These are phyloP conservation scores for Agrocybe pediades DNA, from an alignment of 768 basidiomycete genomes.

Conservation along the genomic window DNA sequence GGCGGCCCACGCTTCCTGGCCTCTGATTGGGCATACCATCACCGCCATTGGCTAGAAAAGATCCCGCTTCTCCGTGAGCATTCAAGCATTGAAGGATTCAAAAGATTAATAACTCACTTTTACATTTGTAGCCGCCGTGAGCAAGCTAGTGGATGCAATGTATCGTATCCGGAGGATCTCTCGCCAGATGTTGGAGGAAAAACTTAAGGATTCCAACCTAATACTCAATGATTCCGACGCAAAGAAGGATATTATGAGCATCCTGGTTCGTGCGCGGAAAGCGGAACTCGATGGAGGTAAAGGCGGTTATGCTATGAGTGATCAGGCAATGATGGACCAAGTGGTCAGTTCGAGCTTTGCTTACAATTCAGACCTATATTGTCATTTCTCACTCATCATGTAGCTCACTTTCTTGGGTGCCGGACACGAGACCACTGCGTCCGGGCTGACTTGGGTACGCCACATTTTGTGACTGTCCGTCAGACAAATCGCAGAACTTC, in stretches of 20 bases:
- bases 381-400: background rate
- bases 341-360: conserved; percentile 34
- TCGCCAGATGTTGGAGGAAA: conserved; percentile 38
- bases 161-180: conserved; percentile 44
- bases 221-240: conserved; percentile 34
- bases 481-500: background rate
- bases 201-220: conserved; percentile 36
- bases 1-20: conserved; percentile 30
- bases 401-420: conserved; percentile 46
- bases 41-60: conserved; percentile 32
- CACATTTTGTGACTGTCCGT: too few species aligned
- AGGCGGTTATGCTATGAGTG: conserved; percentile 42
- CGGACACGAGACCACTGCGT: conserved; percentile 40
- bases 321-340: conserved; percentile 52
- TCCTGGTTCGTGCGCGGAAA: conserved; percentile 45
- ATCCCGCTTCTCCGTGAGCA: conserved; percentile 21
- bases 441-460: conserved; percentile 43
- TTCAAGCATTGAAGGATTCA: background rate
- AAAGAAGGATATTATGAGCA: conserved; percentile 52
- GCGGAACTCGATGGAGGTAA: conserved; percentile 34
- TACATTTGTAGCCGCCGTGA: conserved; percentile 16
- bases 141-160: conserved; percentile 37
- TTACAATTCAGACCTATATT: background rate
- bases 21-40: conserved; percentile 37
- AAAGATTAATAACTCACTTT: background rate